These are phyloP conservation scores for Coffea canephora DNA, from an alignment of 257 asterid species.

Conservation along the genomic window DNA sequence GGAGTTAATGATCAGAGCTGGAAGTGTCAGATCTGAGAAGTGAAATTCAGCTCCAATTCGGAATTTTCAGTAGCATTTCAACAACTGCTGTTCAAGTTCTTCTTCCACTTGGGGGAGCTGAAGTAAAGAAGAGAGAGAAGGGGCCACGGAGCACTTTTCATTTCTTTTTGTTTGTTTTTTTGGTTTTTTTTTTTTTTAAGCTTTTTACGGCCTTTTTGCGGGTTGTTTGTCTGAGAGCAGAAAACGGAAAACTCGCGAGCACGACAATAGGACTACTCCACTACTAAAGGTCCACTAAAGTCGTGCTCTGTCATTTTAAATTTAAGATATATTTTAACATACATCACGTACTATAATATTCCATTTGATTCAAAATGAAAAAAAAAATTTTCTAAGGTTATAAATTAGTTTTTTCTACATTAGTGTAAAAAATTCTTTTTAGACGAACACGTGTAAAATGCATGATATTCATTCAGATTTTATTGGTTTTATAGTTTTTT, in stretches of 20 bases:
- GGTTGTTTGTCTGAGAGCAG: constrained; percentile 12
- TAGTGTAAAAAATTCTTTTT: too few relatives aligned
- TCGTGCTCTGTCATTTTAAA: too few relatives aligned
- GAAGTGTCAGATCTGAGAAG: constrained; percentile 18
- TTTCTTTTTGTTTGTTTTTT: background rate
- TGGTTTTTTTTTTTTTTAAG: background rate
- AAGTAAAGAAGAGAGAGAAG: background rate
- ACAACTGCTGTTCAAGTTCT: constrained; percentile 1
- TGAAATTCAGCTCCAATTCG: background rate
- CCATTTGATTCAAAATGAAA: too few relatives aligned
- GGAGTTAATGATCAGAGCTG: background rate
- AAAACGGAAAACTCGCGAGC: constrained; percentile 1
- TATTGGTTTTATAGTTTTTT: too few relatives aligned
- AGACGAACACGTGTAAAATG: too few relatives aligned
- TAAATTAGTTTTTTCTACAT: too few relatives aligned
- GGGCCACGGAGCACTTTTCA: background rate
- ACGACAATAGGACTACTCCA: background rate
- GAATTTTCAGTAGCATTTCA: background rate
- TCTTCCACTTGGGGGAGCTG: background rate
- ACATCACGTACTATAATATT: too few relatives aligned
- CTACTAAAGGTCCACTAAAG: too few relatives aligned
- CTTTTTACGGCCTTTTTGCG: constrained; percentile 8
- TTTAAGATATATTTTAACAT: too few relatives aligned
- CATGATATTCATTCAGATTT: too few relatives aligned
- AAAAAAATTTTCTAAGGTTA: too few relatives aligned